Percentiles rank a stretch among this genome's conserved stretches.
These are phyloP conservation scores for Leccinum subgranulosum DNA, from an alignment of 768 basidiomycete species.

Conservation along the genomic window DNA sequence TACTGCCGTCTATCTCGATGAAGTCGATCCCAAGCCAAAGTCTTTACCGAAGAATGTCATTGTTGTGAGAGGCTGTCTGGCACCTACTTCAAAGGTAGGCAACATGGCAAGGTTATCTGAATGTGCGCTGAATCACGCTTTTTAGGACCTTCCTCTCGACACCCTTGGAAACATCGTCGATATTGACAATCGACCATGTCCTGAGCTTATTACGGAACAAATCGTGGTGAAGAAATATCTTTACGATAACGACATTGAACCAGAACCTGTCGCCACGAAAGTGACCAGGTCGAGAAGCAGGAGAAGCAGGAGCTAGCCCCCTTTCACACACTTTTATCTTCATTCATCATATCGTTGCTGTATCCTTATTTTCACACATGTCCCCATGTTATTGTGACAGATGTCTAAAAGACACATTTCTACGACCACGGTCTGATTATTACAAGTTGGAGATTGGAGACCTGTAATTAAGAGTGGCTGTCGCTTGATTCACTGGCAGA, in stretches of 20 bases:
- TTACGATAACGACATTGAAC: slow-evolving; percentile 67
- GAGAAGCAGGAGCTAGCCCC: slow-evolving; percentile 39
- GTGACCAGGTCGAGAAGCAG: slow-evolving; percentile 57
- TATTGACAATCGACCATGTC: slow-evolving; percentile 47
- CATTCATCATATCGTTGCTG: slow-evolving; percentile 26
- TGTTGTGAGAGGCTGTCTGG: slow-evolving; percentile 61
- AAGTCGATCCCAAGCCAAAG: slow-evolving; percentile 52
- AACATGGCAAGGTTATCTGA: background rate
- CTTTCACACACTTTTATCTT: slow-evolving; percentile 10
- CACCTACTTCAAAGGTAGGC: slow-evolving; percentile 63
- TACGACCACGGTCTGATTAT: background rate
- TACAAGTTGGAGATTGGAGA: slow-evolving; percentile 22
- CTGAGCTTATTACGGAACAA: slow-evolving; percentile 59
- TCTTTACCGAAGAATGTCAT: slow-evolving; percentile 40
- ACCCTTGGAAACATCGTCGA: slow-evolving; percentile 68
- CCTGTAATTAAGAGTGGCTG: slow-evolving; percentile 60
- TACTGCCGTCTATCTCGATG: slow-evolving; percentile 59
- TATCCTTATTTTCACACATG: slow-evolving; percentile 30
- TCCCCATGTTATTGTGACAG: slow-evolving; percentile 2
- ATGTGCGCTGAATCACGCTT: slow-evolving; percentile 5
- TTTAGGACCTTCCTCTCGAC: slow-evolving; percentile 61
- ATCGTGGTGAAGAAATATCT: slow-evolving; percentile 75
- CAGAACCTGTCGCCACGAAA: slow-evolving; percentile 35
- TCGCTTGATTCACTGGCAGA: slow-evolving; percentile 79
- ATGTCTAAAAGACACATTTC: background rate